Evolutionary conservation across 257 asterid species (phyloP), one percentile per base, ranked within the genome.

Genomic region (Schizonepeta tenuifolia): DNA sequence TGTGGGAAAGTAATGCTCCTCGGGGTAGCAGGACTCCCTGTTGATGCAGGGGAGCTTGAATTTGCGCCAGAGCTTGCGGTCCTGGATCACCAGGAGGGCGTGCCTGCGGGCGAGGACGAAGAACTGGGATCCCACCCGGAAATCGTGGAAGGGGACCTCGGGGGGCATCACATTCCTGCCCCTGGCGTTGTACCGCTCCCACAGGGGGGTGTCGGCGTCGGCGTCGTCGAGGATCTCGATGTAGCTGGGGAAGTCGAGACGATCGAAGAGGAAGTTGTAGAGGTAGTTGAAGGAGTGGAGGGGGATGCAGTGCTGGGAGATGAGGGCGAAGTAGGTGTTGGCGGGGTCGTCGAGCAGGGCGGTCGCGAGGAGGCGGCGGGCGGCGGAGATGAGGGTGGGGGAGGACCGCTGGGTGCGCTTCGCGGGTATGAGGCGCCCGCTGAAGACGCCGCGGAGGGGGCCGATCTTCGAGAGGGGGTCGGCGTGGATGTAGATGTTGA

Each of bases 1-100:
- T 0, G 98, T 93, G 9, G 98, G 98, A 46, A 92, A 90, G 81
- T 92, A 92, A 60, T 92, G 98, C 80, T 92, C 98, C 77, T 92
- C 98, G 0, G 98, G 97, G 51, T 90, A 90, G 77, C 98, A 92
- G 15, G 91, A 84, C 4, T 88, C 83, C 9, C 86, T 85, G 53
- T 90, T 84, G 56, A 87, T 51, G 84, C 98, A 92, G 40, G 91
- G 87, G 65, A 87, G 38, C 86, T 83, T 90, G 50, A 92, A 92
- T 44, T 92, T 92, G 84, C 86, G 85, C 98, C 98, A 93, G 14
- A 93, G 74, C 74, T 78, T 84, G 82, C 88, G 77, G 74, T 93
- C 98, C 83, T 88, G 81, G 61, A 93, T 82, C 54, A 90, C 97
- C 87, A 79, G 78, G 56, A 93, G 57, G 1, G 93, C 84, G 47